Percentiles rank a stretch among this genome's conserved stretches.
phyloP scores from a whole-genome alignment of 2,329 filamentous ascomycete species.

The Capronia coronata region DNA sequence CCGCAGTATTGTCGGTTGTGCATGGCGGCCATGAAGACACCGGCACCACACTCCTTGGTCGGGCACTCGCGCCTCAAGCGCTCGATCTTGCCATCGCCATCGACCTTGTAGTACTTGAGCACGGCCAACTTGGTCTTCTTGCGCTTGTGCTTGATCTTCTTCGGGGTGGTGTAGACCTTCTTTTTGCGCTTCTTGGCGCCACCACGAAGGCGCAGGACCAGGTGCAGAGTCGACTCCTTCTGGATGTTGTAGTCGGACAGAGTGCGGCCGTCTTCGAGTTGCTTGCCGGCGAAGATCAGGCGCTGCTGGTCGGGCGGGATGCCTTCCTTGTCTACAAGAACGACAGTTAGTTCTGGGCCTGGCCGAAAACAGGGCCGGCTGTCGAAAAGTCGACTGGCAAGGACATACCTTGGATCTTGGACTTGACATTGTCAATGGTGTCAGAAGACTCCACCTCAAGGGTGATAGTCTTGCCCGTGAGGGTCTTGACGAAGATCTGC shows the following conservation, averaged over 20 bases:
- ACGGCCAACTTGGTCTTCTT: slow-evolving; percentile 99
- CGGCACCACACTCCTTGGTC: slow-evolving; percentile 90
- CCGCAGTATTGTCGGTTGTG: slow-evolving; percentile 98
- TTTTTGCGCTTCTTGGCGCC: slow-evolving; percentile 99
- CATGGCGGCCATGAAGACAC: slow-evolving; percentile 99
- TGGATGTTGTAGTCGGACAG: slow-evolving; percentile 99
- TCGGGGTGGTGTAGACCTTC: slow-evolving; percentile 99
- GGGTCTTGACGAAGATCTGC: slow-evolving; percentile 56
- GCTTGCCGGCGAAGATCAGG: slow-evolving; percentile 99
- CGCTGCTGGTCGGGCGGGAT: slow-evolving; percentile 99
- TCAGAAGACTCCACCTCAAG: slow-evolving; percentile 99
- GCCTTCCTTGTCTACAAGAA: slow-evolving; percentile 92
- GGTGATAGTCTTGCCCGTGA: slow-evolving; percentile 99
- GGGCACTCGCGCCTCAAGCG: slow-evolving; percentile 98
- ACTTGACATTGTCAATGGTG: slow-evolving; percentile 99
- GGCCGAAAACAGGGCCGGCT: not conserved
- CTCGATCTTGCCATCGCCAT: slow-evolving; percentile 99
- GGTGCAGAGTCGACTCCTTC: slow-evolving; percentile 98
- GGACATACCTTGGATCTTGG: slow-evolving; percentile 69
- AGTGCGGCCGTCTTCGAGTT: slow-evolving; percentile 98
- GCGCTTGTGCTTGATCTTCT: slow-evolving; percentile 99
- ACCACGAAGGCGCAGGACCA: slow-evolving; percentile 96
- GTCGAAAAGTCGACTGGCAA: not conserved
- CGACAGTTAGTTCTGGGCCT: slow-evolving; percentile 1
- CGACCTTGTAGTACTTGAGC: slow-evolving; percentile 99